Evolutionary conservation across 2,329 filamentous ascomycete genomes (phyloP), one percentile per base, ranked within the genome.

Genomic region (Fusarium irregulare): DNA sequence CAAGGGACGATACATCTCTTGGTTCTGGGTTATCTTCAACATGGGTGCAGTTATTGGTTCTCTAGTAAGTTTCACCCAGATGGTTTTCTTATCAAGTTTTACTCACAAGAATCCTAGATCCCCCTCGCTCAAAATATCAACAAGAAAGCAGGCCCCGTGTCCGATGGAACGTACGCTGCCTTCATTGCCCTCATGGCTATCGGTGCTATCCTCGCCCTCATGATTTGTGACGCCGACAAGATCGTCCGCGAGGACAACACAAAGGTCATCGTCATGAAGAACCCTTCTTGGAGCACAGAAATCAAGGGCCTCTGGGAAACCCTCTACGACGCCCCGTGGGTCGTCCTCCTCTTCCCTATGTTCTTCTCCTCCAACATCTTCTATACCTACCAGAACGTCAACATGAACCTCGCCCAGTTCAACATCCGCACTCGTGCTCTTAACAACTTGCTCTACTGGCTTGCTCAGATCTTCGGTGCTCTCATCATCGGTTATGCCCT

Each of bases 1-100:
- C 70, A 97, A 97, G 85, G 94, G 94, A 46, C 90, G 91, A 64
- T 97, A 94, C 79, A 97, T 97, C 78, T 92, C 92, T 65, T 90
- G 89, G 83, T 97, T 97, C 82, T 97, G 94, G 94, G 90, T 94
- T 79, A 97, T 98, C 76, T 98, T 97, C 86, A 97, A 97, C 81
- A 80, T 94, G 63, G 94, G 94, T 73, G 94, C 90, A 75, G 94
- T 97, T 66, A 93, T 98, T 79, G 94, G 94, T 67, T 89, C 91
- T 76, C 80, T 91, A 74, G 82, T 85, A 76, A 74, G 82, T 77
- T 58, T n/a, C 25, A 25, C 20, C 5, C 21, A 23, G 12, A 14
- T 23, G n/a, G 4, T 32, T 42, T n/a, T 12, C 40, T 6, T 4
- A 53, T 18, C 20, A 16, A 25, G 7, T 23, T 9, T 28, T 34